phyloP scores from a whole-genome alignment of 2,329 filamentous ascomycete genomes.

The Epichloe elymi region DNA sequence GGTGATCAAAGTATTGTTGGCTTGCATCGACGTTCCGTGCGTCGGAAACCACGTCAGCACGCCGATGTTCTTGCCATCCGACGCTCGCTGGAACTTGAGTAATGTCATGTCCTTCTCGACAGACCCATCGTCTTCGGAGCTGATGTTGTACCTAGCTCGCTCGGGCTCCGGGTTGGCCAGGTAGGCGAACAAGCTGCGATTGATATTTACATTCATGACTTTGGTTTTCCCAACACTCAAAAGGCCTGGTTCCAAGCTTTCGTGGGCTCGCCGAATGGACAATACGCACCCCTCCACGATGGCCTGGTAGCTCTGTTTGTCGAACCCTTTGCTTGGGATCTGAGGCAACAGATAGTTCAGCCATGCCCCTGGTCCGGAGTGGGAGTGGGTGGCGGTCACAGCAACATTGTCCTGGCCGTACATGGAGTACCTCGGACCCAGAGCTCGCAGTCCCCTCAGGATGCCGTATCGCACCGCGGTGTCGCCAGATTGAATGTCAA shows the following conservation, averaged over 20 bases:
- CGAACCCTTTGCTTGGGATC: conserved; percentile 74
- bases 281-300: conserved; percentile 73
- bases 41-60: conserved; percentile 82
- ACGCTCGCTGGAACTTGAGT: conserved; percentile 57
- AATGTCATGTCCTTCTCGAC: conserved; percentile 69
- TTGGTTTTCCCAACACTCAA: conserved; percentile 50
- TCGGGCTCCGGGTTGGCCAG: conserved; percentile 68
- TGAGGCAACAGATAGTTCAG: conserved; percentile 85
- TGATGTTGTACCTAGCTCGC: conserved; percentile 46
- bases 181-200: conserved; percentile 74
- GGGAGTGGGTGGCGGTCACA: conserved; percentile 83
- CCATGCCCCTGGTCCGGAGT: conserved; percentile 83
- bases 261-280: conserved; percentile 69
- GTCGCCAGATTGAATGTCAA: conserved; percentile 79
- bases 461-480: conserved; percentile 78
- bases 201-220: conserved; percentile 63
- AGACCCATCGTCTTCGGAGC: conserved; percentile 24
- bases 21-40: conserved; percentile 79
- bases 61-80: conserved; percentile 63
- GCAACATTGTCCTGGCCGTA: conserved; percentile 68
- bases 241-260: conserved; percentile 39
- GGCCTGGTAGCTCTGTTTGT: conserved; percentile 72
- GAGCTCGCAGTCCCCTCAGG: conserved; percentile 50
- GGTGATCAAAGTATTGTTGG: conserved; percentile 78
- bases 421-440: conserved; percentile 59